A percentile compares a stretch with the other conserved stretches of the same genome.
Conservation (phyloP, 1,139 yeast genomes). For the Pichia sp. region DNA sequence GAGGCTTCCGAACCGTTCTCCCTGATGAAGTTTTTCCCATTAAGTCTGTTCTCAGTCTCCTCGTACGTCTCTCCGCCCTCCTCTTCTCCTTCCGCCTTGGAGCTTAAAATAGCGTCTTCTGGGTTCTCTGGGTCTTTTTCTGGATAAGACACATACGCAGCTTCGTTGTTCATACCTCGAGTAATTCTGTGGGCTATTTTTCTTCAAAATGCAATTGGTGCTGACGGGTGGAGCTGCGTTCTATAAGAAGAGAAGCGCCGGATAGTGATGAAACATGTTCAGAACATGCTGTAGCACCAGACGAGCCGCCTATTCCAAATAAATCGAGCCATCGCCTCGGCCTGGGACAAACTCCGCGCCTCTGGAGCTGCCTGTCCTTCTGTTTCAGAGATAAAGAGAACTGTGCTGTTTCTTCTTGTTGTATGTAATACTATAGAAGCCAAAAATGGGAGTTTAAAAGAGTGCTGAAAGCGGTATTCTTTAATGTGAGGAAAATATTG, state of each 20-base stretch:
- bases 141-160: background rate
- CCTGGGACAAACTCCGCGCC: background rate
- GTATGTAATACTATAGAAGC: too few species aligned
- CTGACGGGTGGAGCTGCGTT: too few species aligned
- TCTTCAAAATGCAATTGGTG: too few species aligned
- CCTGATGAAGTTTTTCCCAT: background rate
- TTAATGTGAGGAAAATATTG: too few species aligned
- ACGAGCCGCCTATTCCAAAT: background rate
- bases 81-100: background rate
- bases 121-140: background rate
- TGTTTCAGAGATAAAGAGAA: background rate
- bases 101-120: background rate
- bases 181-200: background rate
- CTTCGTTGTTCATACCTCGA: constrained; percentile 4
- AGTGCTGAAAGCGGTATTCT: too few species aligned
- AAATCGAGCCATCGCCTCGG: background rate
- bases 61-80: too few species aligned
- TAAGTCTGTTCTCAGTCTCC: background rate
- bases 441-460: too few species aligned
- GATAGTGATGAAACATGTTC: too few species aligned
- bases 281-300: background rate
- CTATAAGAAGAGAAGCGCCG: too few species aligned
- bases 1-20: background rate
- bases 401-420: background rate
- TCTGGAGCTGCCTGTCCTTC: background rate